These are phyloP conservation scores for Oehlia diaphana DNA, from an alignment of 192 early-diverging fungal species.

Conservation along the genomic window DNA sequence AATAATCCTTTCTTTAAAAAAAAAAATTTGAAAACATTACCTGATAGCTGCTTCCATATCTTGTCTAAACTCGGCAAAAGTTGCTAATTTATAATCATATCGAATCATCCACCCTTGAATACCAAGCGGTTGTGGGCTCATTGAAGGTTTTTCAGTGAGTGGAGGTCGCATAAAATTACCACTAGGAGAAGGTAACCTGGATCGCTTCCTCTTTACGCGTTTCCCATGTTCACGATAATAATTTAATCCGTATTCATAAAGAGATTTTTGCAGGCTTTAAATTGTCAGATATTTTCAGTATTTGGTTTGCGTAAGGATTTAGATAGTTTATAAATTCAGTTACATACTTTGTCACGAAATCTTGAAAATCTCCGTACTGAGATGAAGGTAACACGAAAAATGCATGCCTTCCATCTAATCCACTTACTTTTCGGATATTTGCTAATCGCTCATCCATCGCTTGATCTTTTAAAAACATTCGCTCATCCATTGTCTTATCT, in stretches of 20 bases:
- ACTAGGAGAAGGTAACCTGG: slow-evolving; percentile 54
- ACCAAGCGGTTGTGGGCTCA: slow-evolving; percentile 37
- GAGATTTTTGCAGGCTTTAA: slow-evolving; percentile 60
- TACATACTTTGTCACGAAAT: slow-evolving; percentile 66
- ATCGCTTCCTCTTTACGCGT: slow-evolving; percentile 67
- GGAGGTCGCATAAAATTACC: slow-evolving; percentile 31
- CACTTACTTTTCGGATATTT: slow-evolving; percentile 64
- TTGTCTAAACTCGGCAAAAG: slow-evolving; percentile 64
- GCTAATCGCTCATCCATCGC: slow-evolving; percentile 68
- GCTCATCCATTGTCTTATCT: too few species aligned
- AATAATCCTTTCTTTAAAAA: background rate
- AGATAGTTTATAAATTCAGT: background rate
- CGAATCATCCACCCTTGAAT: slow-evolving; percentile 74
- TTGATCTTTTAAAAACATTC: slow-evolving; percentile 46
- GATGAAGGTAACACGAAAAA: slow-evolving; percentile 66
- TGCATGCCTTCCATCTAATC: slow-evolving; percentile 66
- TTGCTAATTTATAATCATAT: slow-evolving; percentile 78
- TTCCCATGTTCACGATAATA: slow-evolving; percentile 82
- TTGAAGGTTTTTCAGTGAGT: slow-evolving; percentile 2
- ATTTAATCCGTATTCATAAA: slow-evolving; percentile 66
- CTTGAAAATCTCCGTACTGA: slow-evolving; percentile 48
- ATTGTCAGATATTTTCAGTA: slow-evolving; percentile 2
- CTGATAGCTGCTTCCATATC: slow-evolving; percentile 58
- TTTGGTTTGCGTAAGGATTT: background rate
- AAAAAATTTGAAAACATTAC: slow-evolving; percentile 19